Conservation (phyloP, 495 filamentous ascomycete species). For the Lindgomyces ingoldianus region DNA sequence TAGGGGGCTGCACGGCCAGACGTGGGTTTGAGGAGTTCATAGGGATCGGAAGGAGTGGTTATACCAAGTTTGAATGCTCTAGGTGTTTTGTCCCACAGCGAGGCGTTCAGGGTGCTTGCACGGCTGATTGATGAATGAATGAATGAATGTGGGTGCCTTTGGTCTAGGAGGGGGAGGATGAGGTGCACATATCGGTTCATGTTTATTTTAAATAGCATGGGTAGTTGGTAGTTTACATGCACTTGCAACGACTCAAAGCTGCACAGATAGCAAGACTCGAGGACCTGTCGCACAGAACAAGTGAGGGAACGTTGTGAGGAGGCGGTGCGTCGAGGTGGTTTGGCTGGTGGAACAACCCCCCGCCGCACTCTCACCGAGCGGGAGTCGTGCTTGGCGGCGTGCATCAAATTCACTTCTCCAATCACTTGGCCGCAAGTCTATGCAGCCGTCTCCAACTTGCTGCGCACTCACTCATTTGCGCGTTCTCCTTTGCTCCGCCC, state of each 20-base stretch:
- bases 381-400: background rate
- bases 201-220: background rate
- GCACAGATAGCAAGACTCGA: no score
- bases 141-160: no score
- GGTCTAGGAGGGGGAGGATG: no score
- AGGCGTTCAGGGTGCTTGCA: slow-evolving; percentile 16
- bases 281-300: no score
- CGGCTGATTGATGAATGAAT: background rate
- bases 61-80: background rate
- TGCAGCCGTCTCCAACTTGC: no score
- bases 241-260: no score
- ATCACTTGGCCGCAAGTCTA: no score
- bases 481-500: background rate
- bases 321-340: no score
- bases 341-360: no score
- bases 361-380: background rate
- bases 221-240: background rate
- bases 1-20: background rate
- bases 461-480: background rate
- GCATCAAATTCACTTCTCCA: no score
- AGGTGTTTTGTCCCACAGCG: slow-evolving; percentile 23
- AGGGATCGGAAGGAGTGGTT: background rate
- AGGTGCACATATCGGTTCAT: background rate
- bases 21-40: slow-evolving; percentile 1
- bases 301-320: no score